phyloP scores from a whole-genome alignment of 1,284 basidiomycete genomes.

The Tilletiopsis washingtonensis region DNA sequence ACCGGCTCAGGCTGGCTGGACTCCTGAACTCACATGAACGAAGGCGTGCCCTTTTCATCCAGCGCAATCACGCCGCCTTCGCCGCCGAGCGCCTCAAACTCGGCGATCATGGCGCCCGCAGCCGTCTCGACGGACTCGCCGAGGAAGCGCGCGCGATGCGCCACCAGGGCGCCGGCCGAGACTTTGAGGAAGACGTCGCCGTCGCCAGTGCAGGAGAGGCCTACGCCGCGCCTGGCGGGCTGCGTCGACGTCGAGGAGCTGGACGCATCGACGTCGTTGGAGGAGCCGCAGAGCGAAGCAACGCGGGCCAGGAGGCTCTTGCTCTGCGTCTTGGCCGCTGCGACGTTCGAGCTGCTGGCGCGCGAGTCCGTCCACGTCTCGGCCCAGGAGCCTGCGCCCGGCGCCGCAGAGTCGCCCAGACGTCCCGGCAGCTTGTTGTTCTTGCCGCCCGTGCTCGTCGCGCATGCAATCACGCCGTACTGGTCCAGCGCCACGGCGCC shows the following conservation, averaged over 20 bases:
- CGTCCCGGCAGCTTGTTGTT: conserved; percentile 75
- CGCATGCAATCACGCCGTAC: conserved; percentile 61
- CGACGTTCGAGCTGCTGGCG: not conserved
- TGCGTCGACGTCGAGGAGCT: conserved; percentile 47
- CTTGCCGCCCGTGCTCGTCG: conserved; percentile 70
- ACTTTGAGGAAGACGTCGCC: conserved; percentile 74
- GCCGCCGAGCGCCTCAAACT: conserved; percentile 57
- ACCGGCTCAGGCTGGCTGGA: too few species aligned
- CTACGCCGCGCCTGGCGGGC: conserved; percentile 52
- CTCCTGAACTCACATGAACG: too few species aligned
- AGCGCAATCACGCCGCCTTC: conserved; percentile 65
- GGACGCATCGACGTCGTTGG: conserved; percentile 22
- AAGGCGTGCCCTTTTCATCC: conserved; percentile 58
- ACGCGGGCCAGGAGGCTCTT: not conserved
- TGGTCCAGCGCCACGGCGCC: conserved; percentile 71
- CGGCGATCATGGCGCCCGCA: conserved; percentile 55
- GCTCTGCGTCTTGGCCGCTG: not conserved
- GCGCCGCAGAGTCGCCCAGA: conserved; percentile 69
- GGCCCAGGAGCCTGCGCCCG: conserved; percentile 73
- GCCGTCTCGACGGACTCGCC: conserved; percentile 57
- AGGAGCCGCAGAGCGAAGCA: not conserved
- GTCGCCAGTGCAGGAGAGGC: conserved; percentile 70
- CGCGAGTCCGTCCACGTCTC: conserved; percentile 58
- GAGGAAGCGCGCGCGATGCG: conserved; percentile 60
- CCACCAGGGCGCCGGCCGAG: conserved; percentile 60